These are phyloP conservation scores for Colletotrichum sp. DNA, from an alignment of 2,329 filamentous ascomycete genomes.

Conservation along the genomic window DNA sequence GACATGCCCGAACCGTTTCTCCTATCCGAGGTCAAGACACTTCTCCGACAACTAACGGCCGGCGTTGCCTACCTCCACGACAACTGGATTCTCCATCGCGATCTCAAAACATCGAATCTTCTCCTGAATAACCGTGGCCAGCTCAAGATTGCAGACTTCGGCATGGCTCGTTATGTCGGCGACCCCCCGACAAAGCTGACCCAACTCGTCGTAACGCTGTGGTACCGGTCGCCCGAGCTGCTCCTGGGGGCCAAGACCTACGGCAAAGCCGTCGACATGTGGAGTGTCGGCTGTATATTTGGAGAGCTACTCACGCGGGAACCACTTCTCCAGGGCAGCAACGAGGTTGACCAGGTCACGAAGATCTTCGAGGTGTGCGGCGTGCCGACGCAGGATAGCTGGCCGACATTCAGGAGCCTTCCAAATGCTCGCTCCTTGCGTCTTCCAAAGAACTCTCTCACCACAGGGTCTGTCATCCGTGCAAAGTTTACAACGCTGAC, in stretches of 20 bases:
- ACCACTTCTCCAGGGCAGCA: constrained; percentile 84
- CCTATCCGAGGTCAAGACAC: constrained; percentile 88
- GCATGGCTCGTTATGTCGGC: constrained; percentile 91
- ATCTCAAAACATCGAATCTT: constrained; percentile 92
- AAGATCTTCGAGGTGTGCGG: constrained; percentile 91
- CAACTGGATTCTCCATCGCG: constrained; percentile 90
- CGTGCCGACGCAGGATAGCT: constrained; percentile 79
- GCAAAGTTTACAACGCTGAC: constrained; percentile 84
- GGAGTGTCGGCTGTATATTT: constrained; percentile 96
- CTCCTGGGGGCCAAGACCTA: constrained; percentile 83
- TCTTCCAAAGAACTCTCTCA: constrained; percentile 57
- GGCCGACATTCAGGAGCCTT: constrained; percentile 86
- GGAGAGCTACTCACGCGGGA: constrained; percentile 86
- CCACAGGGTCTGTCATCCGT: constrained; percentile 64
- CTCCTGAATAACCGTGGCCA: constrained; percentile 94
- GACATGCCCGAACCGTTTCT: constrained; percentile 95
- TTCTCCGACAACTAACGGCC: constrained; percentile 81
- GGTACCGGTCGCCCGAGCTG: constrained; percentile 93
- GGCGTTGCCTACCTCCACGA: constrained; percentile 86
- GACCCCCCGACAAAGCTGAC: constrained; percentile 82
- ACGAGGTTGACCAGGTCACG: constrained; percentile 89
- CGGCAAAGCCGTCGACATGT: constrained; percentile 83
- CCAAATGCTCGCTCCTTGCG: constrained; percentile 85
- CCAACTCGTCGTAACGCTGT: constrained; percentile 92
- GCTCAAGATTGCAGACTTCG: constrained; percentile 97